Conservation (phyloP, 768 basidiomycete genomes). For the Collybia nuda region DNA sequence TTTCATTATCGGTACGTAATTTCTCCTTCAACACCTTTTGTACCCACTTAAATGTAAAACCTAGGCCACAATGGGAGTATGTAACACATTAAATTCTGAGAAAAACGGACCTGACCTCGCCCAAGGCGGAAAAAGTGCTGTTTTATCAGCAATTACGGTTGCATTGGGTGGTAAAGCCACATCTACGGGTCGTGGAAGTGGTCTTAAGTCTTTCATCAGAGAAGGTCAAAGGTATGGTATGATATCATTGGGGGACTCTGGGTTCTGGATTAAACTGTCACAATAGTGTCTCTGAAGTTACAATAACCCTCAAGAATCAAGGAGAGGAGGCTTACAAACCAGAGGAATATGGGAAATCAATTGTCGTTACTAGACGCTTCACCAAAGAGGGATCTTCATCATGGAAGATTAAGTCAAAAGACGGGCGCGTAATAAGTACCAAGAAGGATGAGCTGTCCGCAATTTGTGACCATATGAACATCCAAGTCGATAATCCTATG, state of each 20-base stretch:
- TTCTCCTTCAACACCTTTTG: background rate
- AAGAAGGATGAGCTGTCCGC: constrained; percentile 84
- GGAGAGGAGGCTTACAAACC: constrained; percentile 89
- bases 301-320: constrained; percentile 82
- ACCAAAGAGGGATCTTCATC: constrained; percentile 69
- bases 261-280: background rate
- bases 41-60: constrained; percentile 3
- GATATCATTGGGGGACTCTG: too few relatives aligned
- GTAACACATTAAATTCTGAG: background rate
- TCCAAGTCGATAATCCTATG: constrained; percentile 96
- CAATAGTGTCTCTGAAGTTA: constrained; percentile 68
- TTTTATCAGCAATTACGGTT: constrained; percentile 89
- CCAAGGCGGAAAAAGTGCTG: constrained; percentile 91
- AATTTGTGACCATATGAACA: constrained; percentile 94
- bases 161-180: constrained; percentile 92
- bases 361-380: constrained; percentile 81
- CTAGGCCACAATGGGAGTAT: constrained; percentile 89
- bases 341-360: constrained; percentile 82
- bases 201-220: constrained; percentile 82
- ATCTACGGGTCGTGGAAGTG: constrained; percentile 86
- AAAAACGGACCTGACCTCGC: background rate
- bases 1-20: constrained; percentile 82
- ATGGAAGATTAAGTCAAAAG: constrained; percentile 81
- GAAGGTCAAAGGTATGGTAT: constrained; percentile 76
- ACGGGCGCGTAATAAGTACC: constrained; percentile 63